Conservation (phyloP, 2,329 filamentous ascomycete species). For the Chrysosporium queenslandicum region DNA sequence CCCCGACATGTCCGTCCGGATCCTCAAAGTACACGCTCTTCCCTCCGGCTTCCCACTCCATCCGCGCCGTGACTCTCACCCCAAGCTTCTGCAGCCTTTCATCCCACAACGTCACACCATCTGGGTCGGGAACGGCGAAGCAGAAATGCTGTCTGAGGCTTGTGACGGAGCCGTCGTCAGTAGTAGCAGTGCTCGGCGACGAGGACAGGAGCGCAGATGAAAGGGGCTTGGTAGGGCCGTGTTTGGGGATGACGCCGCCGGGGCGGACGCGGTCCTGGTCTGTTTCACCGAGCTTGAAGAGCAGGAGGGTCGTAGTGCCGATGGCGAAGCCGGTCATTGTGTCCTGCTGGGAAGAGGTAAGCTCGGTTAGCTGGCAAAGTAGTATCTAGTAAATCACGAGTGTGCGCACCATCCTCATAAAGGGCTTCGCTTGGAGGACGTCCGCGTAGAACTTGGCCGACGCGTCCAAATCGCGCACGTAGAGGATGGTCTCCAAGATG, state of each 20-base stretch:
- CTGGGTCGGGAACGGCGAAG: conserved; percentile 20
- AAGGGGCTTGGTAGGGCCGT: conserved; percentile 13
- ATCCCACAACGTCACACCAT: conserved; percentile 23
- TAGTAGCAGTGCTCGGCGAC: background rate
- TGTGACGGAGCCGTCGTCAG: background rate
- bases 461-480: conserved; percentile 21
- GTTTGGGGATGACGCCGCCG: conserved; percentile 13
- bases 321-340: conserved; percentile 21
- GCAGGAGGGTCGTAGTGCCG: conserved; percentile 25
- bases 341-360: conserved; percentile 7
- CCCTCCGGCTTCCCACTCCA: conserved; percentile 24
- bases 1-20: conserved; percentile 25
- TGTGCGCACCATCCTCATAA: conserved; percentile 2
- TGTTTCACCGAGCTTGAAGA: conserved; percentile 16
- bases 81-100: conserved; percentile 20
- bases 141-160: conserved; percentile 25
- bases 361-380: too few species aligned
- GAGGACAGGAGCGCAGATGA: background rate
- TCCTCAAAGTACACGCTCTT: conserved; percentile 27
- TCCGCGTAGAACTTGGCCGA: conserved; percentile 23
- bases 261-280: conserved; percentile 10
- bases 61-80: conserved; percentile 20
- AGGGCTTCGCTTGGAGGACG: conserved; percentile 19
- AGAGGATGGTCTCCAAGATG: conserved; percentile 25
- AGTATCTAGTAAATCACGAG: too few species aligned